Percentiles rank a stretch among this genome's conserved stretches.
phyloP scores from a whole-genome alignment of 1,284 basidiomycete species.

The Cerioporus squamosus region DNA sequence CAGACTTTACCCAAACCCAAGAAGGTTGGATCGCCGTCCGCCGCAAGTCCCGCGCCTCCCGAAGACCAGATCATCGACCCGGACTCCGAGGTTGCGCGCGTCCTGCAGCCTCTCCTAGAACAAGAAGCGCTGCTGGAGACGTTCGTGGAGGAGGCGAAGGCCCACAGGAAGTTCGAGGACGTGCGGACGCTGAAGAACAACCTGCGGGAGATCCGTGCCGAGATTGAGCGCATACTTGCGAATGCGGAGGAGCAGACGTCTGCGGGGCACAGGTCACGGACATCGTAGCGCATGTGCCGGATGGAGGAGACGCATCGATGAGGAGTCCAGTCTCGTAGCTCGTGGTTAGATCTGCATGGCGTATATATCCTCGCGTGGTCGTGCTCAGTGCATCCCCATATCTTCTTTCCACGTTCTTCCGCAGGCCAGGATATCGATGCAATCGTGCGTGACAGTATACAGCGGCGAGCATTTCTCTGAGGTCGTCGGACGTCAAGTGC shows the following conservation, averaged over 20 bases:
- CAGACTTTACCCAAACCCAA: slow-evolving; percentile 68
- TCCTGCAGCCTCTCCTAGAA: slow-evolving; percentile 85
- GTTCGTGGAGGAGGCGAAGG: slow-evolving; percentile 82
- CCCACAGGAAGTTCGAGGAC: slow-evolving; percentile 89
- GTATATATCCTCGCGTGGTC: too few relatives aligned
- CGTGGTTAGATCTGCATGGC: too few relatives aligned
- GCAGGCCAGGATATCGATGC: too few relatives aligned
- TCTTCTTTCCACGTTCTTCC: too few relatives aligned
- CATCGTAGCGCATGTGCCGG: too few relatives aligned
- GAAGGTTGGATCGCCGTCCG: slow-evolving; percentile 31
- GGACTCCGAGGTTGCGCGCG: slow-evolving; percentile 70
- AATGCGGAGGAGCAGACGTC: slow-evolving; percentile 34
- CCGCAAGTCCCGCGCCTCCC: slow-evolving; percentile 25
- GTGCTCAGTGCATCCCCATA: too few relatives aligned
- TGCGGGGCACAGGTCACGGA: too few relatives aligned
- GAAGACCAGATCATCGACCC: slow-evolving; percentile 52
- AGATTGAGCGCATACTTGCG: slow-evolving; percentile 74
- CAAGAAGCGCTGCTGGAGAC: slow-evolving; percentile 88
- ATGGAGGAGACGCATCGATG: too few relatives aligned
- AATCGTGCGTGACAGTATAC: too few relatives aligned
- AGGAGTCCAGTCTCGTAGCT: too few relatives aligned
- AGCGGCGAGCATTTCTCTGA: too few relatives aligned
- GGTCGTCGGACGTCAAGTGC: too few relatives aligned
- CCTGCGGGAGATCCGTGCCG: slow-evolving; percentile 76
- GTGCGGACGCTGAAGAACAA: slow-evolving; percentile 77